phyloP scores from a whole-genome alignment of 805 yeast species.

The Candida easanensis region DNA sequence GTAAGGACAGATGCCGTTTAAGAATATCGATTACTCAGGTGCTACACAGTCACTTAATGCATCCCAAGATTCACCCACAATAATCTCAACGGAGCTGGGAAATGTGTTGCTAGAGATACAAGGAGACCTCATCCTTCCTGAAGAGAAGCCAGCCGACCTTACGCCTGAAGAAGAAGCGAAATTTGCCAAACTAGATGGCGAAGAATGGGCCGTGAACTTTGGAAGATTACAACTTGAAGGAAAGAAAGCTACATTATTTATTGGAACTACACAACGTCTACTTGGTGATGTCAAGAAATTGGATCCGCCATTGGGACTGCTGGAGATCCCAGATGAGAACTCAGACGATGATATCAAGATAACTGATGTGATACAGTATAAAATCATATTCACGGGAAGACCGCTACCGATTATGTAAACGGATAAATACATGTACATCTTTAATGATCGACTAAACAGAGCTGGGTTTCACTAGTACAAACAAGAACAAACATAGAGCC shows the following conservation, averaged over 20 bases:
- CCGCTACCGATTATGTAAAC: constrained; percentile 75
- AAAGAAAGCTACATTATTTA: constrained; percentile 51
- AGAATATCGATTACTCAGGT: constrained; percentile 9
- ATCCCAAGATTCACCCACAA: constrained; percentile 4
- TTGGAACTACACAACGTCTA: constrained; percentile 70
- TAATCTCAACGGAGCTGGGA: constrained; percentile 53
- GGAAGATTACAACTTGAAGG: constrained; percentile 48
- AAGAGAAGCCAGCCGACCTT: constrained; percentile 30
- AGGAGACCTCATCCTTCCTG: constrained; percentile 61
- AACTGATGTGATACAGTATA: constrained; percentile 56
- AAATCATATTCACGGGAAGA: constrained; percentile 60
- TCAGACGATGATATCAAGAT: constrained; percentile 41
- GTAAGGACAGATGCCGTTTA: constrained; percentile 22
- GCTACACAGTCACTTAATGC: constrained; percentile 7
- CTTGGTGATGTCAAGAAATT: constrained; percentile 58
- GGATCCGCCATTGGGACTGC: constrained; percentile 63
- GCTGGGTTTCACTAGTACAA: too few species aligned
- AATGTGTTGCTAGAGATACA: constrained; percentile 66
- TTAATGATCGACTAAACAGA: too few species aligned
- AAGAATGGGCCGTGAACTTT: constrained; percentile 46
- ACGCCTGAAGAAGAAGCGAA: constrained; percentile 34
- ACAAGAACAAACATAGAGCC: too few species aligned
- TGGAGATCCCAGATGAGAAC: constrained; percentile 40
- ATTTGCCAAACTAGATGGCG: constrained; percentile 32
- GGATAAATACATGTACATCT: constrained; percentile 8